These are phyloP conservation scores for Crithidia expoeki DNA, from an alignment of 208 protist genomes.

Conservation along the genomic window DNA sequence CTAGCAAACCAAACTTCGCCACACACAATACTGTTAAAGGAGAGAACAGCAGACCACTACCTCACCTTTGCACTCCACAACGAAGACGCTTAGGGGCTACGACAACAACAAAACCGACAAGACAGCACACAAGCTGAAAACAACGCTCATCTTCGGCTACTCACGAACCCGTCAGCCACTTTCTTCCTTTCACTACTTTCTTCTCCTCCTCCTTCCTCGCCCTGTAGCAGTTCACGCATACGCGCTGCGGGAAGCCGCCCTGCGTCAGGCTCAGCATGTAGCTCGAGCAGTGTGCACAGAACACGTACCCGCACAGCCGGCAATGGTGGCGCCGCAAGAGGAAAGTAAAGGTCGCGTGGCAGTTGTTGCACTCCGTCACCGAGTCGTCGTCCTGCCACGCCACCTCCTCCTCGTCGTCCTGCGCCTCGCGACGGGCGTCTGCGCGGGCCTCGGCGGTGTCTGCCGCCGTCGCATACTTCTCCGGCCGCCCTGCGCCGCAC, in stretches of 20 bases:
- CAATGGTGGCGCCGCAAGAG: slow-evolving; percentile 81
- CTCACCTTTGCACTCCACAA: too few species aligned
- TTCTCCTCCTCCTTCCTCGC: slow-evolving; percentile 37
- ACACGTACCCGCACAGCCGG: slow-evolving; percentile 83
- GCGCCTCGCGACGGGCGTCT: slow-evolving; percentile 41
- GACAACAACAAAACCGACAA: too few species aligned
- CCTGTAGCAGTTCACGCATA: slow-evolving; percentile 70
- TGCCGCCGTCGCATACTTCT: slow-evolving; percentile 42
- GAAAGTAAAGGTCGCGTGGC: slow-evolving; percentile 71
- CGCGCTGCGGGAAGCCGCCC: slow-evolving; percentile 45
- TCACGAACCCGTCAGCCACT: slow-evolving; percentile 5
- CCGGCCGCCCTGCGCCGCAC: slow-evolving; percentile 59
- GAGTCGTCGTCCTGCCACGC: slow-evolving; percentile 83
- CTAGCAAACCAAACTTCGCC: too few species aligned
- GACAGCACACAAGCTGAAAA: too few species aligned
- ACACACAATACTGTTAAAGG: too few species aligned
- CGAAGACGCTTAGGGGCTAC: too few species aligned
- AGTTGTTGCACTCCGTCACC: slow-evolving; percentile 74
- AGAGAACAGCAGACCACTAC: too few species aligned
- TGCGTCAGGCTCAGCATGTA: slow-evolving; percentile 56
- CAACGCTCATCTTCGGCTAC: too few species aligned
- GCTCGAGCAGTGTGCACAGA: slow-evolving; percentile 75
- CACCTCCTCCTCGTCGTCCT: slow-evolving; percentile 68
- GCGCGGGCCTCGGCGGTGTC: slow-evolving; percentile 25
- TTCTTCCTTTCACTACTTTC: slow-evolving; percentile 21